Evolutionary conservation across 2,329 filamentous ascomycete species (phyloP), one percentile per base, ranked within the genome.

Genomic region (Metarhizium brunneum): DNA sequence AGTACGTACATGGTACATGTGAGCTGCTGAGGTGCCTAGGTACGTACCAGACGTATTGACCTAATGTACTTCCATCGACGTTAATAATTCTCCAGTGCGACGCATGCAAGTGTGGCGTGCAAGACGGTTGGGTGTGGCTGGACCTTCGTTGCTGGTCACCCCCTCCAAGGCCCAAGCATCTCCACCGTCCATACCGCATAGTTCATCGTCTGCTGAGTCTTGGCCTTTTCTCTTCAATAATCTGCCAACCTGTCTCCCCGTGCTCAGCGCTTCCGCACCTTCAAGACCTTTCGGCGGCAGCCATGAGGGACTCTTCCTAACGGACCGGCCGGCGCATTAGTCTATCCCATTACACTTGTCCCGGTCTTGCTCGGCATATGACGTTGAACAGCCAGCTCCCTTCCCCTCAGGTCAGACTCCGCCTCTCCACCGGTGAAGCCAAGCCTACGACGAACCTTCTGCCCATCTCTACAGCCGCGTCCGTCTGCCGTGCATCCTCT

Each of bases 301-400:
- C 56, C 52, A 59, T 59, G 56, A 58, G 30, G 58, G 20, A 18
- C 48, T 38, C 14, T 18, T 58, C 13, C 18, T 56, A 51, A 40
- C 35, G n/a, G 43, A 18, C 47, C 4, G 47, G n/a, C 20, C 20
- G 18, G 35, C 38, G 50, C 35, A 40, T 43, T 43, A 10, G 4
- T 30, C 14, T 6, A 30, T 6, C 20, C 10, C 45, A 29, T 29
- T 32, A 30, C 30, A n/a, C n/a, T 13, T 43, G 18, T n/a, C 14
- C 8, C 53, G 6, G 38, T 36, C 20, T 18, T 35, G 49, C 20
- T 25, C 52, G 13, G 11, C 20, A 29, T 29, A 30, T 29, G 45
- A 48, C 45, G 45, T 20, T 48, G 20, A 30, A 30, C 45, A 48
- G 30, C 20, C 25, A 30, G 45, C 18, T 16, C 20, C 14, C 20